Conservation (phyloP, 257 asterid species). For the Fraxinus quadrangulata region DNA sequence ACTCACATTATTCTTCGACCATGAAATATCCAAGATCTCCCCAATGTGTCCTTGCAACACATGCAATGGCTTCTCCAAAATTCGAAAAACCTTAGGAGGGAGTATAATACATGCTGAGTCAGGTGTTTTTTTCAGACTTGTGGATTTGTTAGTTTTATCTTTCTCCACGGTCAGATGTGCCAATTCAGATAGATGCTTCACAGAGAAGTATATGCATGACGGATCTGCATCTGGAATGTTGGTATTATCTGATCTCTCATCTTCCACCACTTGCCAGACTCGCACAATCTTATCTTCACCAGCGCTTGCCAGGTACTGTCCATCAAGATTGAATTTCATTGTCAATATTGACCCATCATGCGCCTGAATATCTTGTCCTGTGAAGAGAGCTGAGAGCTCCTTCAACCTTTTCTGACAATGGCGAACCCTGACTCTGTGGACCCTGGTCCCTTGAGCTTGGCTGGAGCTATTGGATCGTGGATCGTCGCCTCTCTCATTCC, state of each 20-base stretch:
- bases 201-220: constrained; percentile 77
- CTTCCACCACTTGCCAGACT: constrained; percentile 89
- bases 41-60: constrained; percentile 70
- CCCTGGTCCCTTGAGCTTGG: constrained; percentile 36
- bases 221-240: constrained; percentile 75
- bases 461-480: constrained; percentile 20
- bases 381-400: constrained; percentile 83
- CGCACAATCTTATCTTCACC: constrained; percentile 80
- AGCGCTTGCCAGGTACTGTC: constrained; percentile 79
- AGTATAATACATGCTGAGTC: constrained; percentile 83
- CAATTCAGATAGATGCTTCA: constrained; percentile 70
- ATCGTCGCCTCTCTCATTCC: constrained; percentile 33
- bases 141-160: constrained; percentile 45
- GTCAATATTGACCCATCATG: constrained; percentile 79
- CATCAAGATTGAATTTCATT: constrained; percentile 85
- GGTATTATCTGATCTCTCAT: constrained; percentile 56
- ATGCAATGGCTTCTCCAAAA: constrained; percentile 74
- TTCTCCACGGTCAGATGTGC: constrained; percentile 56
- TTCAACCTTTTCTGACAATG: constrained; percentile 52
- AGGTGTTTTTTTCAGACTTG: constrained; percentile 45
- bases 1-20: constrained; percentile 84
- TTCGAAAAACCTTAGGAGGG: constrained; percentile 77
- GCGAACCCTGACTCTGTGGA: constrained; percentile 62
- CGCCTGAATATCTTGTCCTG: constrained; percentile 77
- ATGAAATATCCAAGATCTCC: constrained; percentile 78